Percentiles rank a stretch among this genome's conserved stretches.
Evolutionary conservation across 2,329 filamentous ascomycete species (phyloP).

Genomic region (Fusarium piperis): DNA sequence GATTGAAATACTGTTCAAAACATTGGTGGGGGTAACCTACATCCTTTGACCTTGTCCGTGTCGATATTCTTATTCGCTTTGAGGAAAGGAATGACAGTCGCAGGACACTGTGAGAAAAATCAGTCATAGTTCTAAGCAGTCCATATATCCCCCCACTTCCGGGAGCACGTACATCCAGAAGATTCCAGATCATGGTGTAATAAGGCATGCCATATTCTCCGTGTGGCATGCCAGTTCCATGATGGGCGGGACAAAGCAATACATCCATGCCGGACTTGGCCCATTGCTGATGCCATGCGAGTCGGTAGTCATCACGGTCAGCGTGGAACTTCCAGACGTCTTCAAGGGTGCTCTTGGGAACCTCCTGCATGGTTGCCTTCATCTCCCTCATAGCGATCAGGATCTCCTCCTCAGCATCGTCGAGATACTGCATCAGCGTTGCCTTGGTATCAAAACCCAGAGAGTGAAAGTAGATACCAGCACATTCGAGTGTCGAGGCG

Average conservation of each 20-base stretch:
- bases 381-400: background rate
- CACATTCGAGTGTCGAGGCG: background rate
- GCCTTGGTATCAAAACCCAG: background rate
- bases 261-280: background rate
- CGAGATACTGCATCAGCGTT: background rate
- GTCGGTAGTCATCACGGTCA: background rate
- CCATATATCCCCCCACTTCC: too few species aligned
- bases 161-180: too few species aligned
- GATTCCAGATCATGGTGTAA: too few species aligned
- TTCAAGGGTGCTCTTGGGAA: background rate
- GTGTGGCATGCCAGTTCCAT: background rate
- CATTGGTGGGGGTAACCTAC: too few species aligned
- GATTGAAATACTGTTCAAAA: too few species aligned
- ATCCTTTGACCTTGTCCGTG: too few species aligned
- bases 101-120: too few species aligned
- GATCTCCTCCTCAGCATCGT: background rate
- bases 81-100: too few species aligned
- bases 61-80: too few species aligned
- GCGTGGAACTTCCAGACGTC: background rate
- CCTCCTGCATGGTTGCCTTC: background rate
- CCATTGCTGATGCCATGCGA: background rate
- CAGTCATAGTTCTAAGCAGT: too few species aligned
- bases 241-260: background rate
- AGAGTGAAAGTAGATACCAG: background rate
- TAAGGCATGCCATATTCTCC: too few species aligned